Percentiles rank a stretch among this genome's conserved stretches.
Conservation (phyloP, 768 basidiomycete genomes). For the Russula sp. region DNA sequence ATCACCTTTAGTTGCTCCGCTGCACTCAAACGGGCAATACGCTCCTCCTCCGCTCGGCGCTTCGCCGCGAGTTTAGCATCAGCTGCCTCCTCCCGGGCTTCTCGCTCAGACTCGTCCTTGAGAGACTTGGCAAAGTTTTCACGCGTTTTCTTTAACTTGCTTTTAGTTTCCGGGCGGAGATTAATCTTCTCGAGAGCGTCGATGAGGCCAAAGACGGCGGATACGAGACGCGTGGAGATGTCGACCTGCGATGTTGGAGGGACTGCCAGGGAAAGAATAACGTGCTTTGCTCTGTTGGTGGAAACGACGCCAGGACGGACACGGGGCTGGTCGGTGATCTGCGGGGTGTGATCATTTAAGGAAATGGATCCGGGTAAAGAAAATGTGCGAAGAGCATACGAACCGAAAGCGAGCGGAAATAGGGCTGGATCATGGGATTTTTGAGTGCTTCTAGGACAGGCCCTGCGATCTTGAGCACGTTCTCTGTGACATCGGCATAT, state of each 20-base stretch:
- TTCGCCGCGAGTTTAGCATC: conserved; percentile 73
- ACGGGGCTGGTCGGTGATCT: conserved; percentile 85
- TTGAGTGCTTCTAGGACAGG: conserved; percentile 56
- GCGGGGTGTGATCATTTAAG: conserved; percentile 18
- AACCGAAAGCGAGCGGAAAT: conserved; percentile 85
- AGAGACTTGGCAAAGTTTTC: conserved; percentile 70
- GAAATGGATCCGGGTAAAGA: conserved; percentile 15
- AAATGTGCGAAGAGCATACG: conserved; percentile 33
- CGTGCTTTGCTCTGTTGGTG: conserved; percentile 61
- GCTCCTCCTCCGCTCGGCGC: conserved; percentile 69
- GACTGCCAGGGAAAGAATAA: conserved; percentile 63
- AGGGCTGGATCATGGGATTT: conserved; percentile 60
- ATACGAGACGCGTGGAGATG: conserved; percentile 58
- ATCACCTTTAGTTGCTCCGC: conserved; percentile 80
- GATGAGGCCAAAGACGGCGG: conserved; percentile 69
- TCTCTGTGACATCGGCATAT: conserved; percentile 81
- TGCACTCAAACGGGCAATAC: conserved; percentile 66
- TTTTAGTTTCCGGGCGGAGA: conserved; percentile 78
- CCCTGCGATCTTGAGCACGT: conserved; percentile 59
- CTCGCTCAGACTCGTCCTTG: conserved; percentile 61
- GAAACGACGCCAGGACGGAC: conserved; percentile 55
- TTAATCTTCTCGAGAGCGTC: conserved; percentile 55
- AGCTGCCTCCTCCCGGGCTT: conserved; percentile 67
- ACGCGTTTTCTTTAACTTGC: conserved; percentile 70
- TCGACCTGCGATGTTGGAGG: conserved; percentile 49